Evolutionary conservation across 2,329 filamentous ascomycete genomes (phyloP).

Genomic region (Arthrobotrys conoides): DNA sequence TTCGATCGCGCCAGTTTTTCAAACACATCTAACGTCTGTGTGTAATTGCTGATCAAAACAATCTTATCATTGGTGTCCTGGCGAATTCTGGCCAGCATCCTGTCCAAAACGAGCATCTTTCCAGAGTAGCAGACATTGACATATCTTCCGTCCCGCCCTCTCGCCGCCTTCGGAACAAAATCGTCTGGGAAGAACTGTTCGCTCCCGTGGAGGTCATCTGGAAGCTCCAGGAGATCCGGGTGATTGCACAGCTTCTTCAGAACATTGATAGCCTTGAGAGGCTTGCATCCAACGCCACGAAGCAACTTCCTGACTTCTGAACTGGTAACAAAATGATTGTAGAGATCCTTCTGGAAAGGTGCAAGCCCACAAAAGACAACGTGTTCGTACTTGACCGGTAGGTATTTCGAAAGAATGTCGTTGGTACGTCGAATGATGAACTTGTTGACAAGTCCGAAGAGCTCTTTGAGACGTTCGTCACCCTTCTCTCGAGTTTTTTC

Average conservation of each 20-base stretch:
- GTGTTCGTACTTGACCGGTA: constrained; percentile 98
- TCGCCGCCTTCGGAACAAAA: constrained; percentile 86
- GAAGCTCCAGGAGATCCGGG: constrained; percentile 88
- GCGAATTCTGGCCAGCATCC: constrained; percentile 95
- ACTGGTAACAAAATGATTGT: constrained; percentile 97
- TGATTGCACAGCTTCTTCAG: constrained; percentile 99
- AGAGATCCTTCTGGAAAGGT: constrained; percentile 91
- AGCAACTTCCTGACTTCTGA: constrained; percentile 93
- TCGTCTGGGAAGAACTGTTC: constrained; percentile 86
- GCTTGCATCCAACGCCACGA: constrained; percentile 93
- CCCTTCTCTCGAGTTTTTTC: constrained; percentile 86
- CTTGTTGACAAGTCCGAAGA: constrained; percentile 90
- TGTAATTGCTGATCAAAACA: constrained; percentile 98
- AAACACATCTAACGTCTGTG: constrained; percentile 93
- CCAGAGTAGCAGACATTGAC: constrained; percentile 96
- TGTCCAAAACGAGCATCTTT: constrained; percentile 98
- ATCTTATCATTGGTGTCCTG: constrained; percentile 99
- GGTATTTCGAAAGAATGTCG: constrained; percentile 96
- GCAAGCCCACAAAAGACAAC: constrained; percentile 97
- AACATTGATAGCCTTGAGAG: constrained; percentile 94
- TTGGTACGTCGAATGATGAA: constrained; percentile 98
- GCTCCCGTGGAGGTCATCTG: constrained; percentile 86
- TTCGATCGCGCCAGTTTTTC: constrained; percentile 88
- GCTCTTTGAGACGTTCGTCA: constrained; percentile 83
- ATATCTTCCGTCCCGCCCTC: constrained; percentile 87